Conservation (phyloP, 768 basidiomycete species). For the Boletales sp. region DNA sequence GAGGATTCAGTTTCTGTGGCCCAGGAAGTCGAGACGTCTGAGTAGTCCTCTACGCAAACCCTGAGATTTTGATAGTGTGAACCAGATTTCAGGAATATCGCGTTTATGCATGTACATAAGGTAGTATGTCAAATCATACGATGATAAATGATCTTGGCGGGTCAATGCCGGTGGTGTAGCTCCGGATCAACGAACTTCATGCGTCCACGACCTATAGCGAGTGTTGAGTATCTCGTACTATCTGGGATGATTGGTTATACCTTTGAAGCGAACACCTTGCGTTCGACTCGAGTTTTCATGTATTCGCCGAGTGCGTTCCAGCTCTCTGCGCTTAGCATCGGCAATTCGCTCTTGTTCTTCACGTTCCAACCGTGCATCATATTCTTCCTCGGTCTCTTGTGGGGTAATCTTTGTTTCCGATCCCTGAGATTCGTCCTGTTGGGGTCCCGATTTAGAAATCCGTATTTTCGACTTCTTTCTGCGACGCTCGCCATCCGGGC, state of each 20-base stretch:
- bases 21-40: conserved; percentile 16
- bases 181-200: conserved; percentile 70
- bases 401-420: conserved; percentile 5
- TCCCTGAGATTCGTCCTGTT: conserved; percentile 7
- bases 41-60: conserved; percentile 10
- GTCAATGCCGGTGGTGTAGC: conserved; percentile 29
- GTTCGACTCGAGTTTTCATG: conserved; percentile 31
- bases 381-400: conserved; percentile 69
- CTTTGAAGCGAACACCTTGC: conserved; percentile 64
- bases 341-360: conserved; percentile 62
- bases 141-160: neutral
- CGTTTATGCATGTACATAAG: neutral
- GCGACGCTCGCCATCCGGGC: conserved; percentile 25
- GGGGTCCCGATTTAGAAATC: neutral
- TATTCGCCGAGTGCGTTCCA: conserved; percentile 45
- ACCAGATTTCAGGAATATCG: conserved; percentile 3
- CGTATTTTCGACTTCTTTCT: conserved; percentile 27
- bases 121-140: neutral
- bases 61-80: neutral
- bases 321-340: conserved; percentile 41
- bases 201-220: conserved; percentile 49
- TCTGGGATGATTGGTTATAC: conserved; percentile 24
- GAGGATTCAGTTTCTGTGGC: conserved; percentile 1
- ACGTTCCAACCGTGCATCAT: conserved; percentile 62
- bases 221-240: neutral